A percentile compares a stretch with the other conserved stretches of the same genome.
phyloP scores from a whole-genome alignment of 768 basidiomycete genomes.

The Mycena pura region DNA sequence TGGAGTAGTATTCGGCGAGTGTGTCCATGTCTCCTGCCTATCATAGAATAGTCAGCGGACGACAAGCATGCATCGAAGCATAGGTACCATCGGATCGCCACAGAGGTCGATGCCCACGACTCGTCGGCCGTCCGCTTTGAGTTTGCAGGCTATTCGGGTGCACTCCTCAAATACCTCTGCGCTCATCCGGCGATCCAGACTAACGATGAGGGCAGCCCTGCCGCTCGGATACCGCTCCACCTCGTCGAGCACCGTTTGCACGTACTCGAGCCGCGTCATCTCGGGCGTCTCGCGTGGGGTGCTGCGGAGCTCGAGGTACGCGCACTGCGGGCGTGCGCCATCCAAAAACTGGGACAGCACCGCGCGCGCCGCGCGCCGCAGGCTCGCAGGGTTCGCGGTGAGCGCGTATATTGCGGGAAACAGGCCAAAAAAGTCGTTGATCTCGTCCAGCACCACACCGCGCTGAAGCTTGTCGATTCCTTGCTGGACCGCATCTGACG shows the following conservation, averaged over 20 bases:
- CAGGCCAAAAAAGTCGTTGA: conserved; percentile 36
- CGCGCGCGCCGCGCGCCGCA: conserved; percentile 63
- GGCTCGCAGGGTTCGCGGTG: conserved; percentile 63
- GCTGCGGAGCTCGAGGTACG: conserved; percentile 82
- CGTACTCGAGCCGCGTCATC: conserved; percentile 68
- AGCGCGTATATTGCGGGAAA: conserved; percentile 76
- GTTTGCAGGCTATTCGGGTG: conserved; percentile 57
- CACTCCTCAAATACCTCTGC: conserved; percentile 57
- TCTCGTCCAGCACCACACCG: conserved; percentile 41
- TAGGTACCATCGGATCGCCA: conserved; percentile 63
- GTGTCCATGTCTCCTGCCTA: conserved; percentile 60
- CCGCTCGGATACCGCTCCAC: conserved; percentile 59
- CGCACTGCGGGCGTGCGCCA: conserved; percentile 57
- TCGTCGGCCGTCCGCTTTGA: conserved; percentile 63
- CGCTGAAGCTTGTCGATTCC: conserved; percentile 47
- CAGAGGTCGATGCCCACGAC: conserved; percentile 85
- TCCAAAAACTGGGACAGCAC: conserved; percentile 72
- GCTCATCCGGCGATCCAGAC: conserved; percentile 77
- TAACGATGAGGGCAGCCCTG: conserved; percentile 70
- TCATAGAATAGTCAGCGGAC: neutral
- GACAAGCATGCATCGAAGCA: neutral
- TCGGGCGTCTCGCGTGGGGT: conserved; percentile 66
- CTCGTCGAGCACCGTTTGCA: conserved; percentile 70
- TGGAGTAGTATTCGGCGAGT: conserved; percentile 57
- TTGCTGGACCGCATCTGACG: conserved; percentile 35